phyloP scores from a whole-genome alignment of 2,329 filamentous ascomycete genomes.

The Plectosphaerella plurivora region DNA sequence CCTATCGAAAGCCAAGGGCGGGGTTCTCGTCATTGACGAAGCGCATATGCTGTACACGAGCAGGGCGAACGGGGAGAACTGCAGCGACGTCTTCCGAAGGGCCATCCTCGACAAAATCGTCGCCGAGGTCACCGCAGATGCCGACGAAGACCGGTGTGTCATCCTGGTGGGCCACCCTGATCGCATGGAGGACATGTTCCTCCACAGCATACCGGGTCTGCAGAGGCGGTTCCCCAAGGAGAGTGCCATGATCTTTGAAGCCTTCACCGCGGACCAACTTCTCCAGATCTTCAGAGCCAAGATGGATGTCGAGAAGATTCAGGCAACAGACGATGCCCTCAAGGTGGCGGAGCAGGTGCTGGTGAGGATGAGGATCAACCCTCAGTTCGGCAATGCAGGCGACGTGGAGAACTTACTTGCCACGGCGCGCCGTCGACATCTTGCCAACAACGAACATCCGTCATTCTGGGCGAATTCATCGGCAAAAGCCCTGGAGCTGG shows the following conservation, averaged over 20 bases:
- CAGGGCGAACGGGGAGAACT: constrained; percentile 9
- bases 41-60: constrained; percentile 49
- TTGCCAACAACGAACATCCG: constrained; percentile 12
- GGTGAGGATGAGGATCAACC: constrained; percentile 42
- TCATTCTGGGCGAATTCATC: too few species aligned
- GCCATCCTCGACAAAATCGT: constrained; percentile 60
- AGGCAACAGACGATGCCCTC: constrained; percentile 31
- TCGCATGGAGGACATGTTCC: constrained; percentile 56
- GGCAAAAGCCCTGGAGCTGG: too few species aligned
- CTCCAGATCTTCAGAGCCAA: constrained; percentile 49
- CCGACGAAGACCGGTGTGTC: constrained; percentile 60
- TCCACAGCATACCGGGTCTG: constrained; percentile 56
- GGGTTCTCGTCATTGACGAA: constrained; percentile 62
- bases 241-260: constrained; percentile 53
- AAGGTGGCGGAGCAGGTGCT: constrained; percentile 45
- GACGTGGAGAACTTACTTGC: constrained; percentile 55
- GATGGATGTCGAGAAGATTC: constrained; percentile 40
- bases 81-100: constrained; percentile 33
- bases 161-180: constrained; percentile 58
- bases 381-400: constrained; percentile 59
- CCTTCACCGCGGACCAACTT: constrained; percentile 50
- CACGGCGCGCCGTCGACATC: not conserved
- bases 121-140: constrained; percentile 53
- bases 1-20: constrained; percentile 49
- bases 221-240: constrained; percentile 51